Evolutionary conservation across 345 rosid genomes (phyloP).

Genomic region (Linum trigynum): DNA sequence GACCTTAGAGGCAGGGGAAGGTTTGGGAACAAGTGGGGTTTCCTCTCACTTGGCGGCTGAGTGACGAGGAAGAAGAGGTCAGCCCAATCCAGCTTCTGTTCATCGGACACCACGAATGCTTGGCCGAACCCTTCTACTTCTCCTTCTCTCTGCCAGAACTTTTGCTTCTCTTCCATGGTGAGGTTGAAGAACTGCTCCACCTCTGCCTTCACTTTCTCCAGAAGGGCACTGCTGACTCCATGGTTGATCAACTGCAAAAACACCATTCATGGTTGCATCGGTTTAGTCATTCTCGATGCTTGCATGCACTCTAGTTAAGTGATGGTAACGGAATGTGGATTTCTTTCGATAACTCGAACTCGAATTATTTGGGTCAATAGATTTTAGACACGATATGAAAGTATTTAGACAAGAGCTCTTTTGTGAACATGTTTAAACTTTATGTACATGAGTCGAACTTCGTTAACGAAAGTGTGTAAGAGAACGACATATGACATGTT

Average conservation of each 20-base stretch:
- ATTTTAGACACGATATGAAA: too few relatives aligned
- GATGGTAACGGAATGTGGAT: too few relatives aligned
- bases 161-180: conserved; percentile 28
- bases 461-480: too few relatives aligned
- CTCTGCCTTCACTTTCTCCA: conserved; percentile 24
- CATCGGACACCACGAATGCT: conserved; percentile 24
- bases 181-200: conserved; percentile 21
- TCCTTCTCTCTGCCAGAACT: conserved; percentile 18
- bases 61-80: conserved; percentile 19
- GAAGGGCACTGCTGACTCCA: conserved; percentile 12
- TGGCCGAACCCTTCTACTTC: conserved; percentile 28
- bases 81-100: conserved; percentile 28
- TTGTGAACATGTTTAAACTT: too few relatives aligned
- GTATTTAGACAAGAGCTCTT: too few relatives aligned
- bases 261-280: neutral
- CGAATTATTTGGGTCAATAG: too few relatives aligned
- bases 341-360: too few relatives aligned
- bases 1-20: conserved; percentile 25
- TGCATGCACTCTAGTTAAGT: too few relatives aligned
- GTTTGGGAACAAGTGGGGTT: conserved; percentile 23
- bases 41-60: conserved; percentile 15
- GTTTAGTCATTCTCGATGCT: too few relatives aligned
- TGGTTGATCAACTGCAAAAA: conserved; percentile 26
- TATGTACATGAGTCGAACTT: too few relatives aligned
- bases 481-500: too few relatives aligned